These are phyloP conservation scores for Fomitopsis schrenkii DNA, from an alignment of 1,284 basidiomycete species.

Conservation along the genomic window DNA sequence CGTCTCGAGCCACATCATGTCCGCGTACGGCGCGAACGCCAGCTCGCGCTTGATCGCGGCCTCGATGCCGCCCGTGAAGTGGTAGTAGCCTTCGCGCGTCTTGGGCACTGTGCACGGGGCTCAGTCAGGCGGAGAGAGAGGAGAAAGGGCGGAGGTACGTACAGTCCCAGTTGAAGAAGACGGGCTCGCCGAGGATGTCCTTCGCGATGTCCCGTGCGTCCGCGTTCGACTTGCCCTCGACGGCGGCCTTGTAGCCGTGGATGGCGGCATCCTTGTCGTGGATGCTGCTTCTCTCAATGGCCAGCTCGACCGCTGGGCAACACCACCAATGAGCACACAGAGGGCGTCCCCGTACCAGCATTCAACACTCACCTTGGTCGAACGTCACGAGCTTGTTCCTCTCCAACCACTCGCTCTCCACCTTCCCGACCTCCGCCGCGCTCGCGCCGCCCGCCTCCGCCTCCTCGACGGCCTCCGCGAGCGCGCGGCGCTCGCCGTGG, in stretches of 20 bases:
- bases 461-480: conserved; percentile 72
- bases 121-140: not conserved
- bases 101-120: conserved; percentile 56
- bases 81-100: conserved; percentile 91
- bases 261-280: conserved; percentile 55
- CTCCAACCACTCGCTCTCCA: conserved; percentile 81
- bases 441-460: conserved; percentile 69
- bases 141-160: conserved; percentile 24
- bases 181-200: conserved; percentile 63
- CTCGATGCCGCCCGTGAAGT: conserved; percentile 81
- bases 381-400: conserved; percentile 77
- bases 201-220: conserved; percentile 73
- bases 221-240: conserved; percentile 66
- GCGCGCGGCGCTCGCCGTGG: conserved; percentile 40
- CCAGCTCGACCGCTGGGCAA: conserved; percentile 54
- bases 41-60: conserved; percentile 82
- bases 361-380: conserved; percentile 58
- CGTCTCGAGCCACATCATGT: conserved; percentile 89
- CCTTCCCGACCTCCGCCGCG: conserved; percentile 67
- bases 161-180: conserved; percentile 91
- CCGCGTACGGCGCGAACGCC: conserved; percentile 78
- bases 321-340: conserved; percentile 3
- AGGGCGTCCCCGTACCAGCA: not conserved
- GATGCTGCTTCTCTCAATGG: conserved; percentile 44
- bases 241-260: conserved; percentile 56